phyloP scores from a whole-genome alignment of 306 rosid genomes.

The Prunus campanulata region DNA sequence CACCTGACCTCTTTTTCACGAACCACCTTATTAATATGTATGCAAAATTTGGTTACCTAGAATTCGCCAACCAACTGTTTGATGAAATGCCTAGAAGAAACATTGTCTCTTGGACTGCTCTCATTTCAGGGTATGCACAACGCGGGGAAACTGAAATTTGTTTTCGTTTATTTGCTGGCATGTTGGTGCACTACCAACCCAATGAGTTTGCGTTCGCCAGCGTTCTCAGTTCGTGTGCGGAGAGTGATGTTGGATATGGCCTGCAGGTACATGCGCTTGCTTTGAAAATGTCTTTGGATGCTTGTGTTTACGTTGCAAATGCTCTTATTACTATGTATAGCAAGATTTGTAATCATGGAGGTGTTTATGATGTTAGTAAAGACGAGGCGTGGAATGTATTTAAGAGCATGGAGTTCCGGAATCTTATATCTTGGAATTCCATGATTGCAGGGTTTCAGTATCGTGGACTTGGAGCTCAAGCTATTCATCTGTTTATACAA shows the following conservation, averaged over 20 bases:
- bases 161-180: constrained; percentile 46
- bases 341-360: constrained; percentile 34
- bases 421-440: constrained; percentile 81
- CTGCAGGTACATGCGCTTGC: constrained; percentile 77
- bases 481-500: constrained; percentile 49
- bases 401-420: constrained; percentile 50
- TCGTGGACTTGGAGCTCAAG: constrained; percentile 55
- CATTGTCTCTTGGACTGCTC: constrained; percentile 80
- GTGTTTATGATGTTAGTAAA: constrained; percentile 25
- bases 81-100: constrained; percentile 66
- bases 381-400: constrained; percentile 70
- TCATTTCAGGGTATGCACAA: constrained; percentile 71
- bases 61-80: constrained; percentile 50
- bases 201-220: constrained; percentile 84
- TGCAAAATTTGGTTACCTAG: constrained; percentile 56
- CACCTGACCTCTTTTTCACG: constrained; percentile 50
- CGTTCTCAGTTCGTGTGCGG: constrained; percentile 53
- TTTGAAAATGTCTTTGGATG: constrained; percentile 66
- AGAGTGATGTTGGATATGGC: constrained; percentile 40
- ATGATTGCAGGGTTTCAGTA: constrained; percentile 76
- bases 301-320: constrained; percentile 60
- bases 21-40: constrained; percentile 82
- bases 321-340: constrained; percentile 85
- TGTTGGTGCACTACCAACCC: constrained; percentile 52
- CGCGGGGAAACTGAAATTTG: constrained; percentile 35